Percentiles rank a stretch among this genome's conserved stretches.
phyloP scores from a whole-genome alignment of 2,329 filamentous ascomycete species.

The Bertia moriformis region DNA sequence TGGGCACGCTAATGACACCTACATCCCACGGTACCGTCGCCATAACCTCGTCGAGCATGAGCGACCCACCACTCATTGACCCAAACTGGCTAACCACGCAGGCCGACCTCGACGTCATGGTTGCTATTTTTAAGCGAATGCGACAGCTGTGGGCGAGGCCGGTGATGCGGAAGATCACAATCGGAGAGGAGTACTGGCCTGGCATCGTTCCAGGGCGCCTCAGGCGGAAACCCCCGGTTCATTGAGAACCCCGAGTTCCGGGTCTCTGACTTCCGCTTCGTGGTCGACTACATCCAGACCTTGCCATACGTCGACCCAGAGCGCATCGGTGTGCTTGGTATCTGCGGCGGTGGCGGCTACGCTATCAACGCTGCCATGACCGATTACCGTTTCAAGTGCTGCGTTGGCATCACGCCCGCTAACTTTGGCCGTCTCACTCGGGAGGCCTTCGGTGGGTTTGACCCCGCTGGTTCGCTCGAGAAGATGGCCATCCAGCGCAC shows the following conservation, averaged over 20 bases:
- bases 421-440: slow-evolving; percentile 6
- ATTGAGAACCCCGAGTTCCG: slow-evolving; percentile 9
- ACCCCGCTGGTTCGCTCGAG: slow-evolving; percentile 5
- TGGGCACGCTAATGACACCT: slow-evolving; percentile 16
- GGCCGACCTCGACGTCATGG: slow-evolving; percentile 20
- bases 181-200: slow-evolving; percentile 20
- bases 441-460: slow-evolving; percentile 6
- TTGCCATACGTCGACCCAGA: slow-evolving; percentile 9
- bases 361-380: slow-evolving; percentile 8
- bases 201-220: slow-evolving; percentile 11
- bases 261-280: slow-evolving; percentile 10
- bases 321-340: slow-evolving; percentile 11
- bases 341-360: slow-evolving; percentile 12
- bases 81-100: slow-evolving; percentile 21
- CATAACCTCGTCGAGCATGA: slow-evolving; percentile 13
- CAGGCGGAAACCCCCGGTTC: slow-evolving; percentile 10
- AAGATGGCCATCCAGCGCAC: slow-evolving; percentile 7
- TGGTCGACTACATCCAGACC: slow-evolving; percentile 11
- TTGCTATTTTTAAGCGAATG: slow-evolving; percentile 20
- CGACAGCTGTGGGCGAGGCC: slow-evolving; percentile 8
- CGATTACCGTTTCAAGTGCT: slow-evolving; percentile 8
- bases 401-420: slow-evolving; percentile 3
- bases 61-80: slow-evolving; percentile 20
- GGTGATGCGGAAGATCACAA: slow-evolving; percentile 11
- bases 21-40: slow-evolving; percentile 22